A percentile compares a stretch with the other conserved stretches of the same genome.
phyloP scores from a whole-genome alignment of 495 filamentous ascomycete species.

The Terfezia claveryi region DNA sequence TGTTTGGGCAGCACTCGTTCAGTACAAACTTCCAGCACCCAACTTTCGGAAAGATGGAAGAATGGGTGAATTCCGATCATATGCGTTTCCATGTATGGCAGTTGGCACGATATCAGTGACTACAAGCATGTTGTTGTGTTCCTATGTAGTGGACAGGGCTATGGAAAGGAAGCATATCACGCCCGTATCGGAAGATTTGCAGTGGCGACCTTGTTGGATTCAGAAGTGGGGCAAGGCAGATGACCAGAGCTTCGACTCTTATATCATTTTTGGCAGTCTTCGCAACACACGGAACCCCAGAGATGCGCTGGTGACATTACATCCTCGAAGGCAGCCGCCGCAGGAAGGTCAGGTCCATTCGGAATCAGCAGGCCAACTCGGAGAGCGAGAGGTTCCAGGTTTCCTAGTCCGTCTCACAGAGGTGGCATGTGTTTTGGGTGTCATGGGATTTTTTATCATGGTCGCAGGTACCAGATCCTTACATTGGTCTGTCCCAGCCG shows the following conservation, averaged over 20 bases:
- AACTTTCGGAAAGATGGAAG: neutral
- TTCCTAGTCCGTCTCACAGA: neutral
- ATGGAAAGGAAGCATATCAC: slow-evolving; percentile 4
- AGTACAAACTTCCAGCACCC: slow-evolving; percentile 2
- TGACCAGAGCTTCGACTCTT: slow-evolving; percentile 18
- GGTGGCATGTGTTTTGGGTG: slow-evolving; percentile 9
- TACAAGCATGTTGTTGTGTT: slow-evolving; percentile 17
- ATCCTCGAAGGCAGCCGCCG: neutral
- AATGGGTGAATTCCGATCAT: slow-evolving; percentile 2
- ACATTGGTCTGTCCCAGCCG: slow-evolving; percentile 25
- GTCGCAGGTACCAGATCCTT: slow-evolving; percentile 28
- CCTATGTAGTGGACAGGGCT: slow-evolving; percentile 18
- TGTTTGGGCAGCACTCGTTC: slow-evolving; percentile 11
- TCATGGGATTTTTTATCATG: slow-evolving; percentile 26
- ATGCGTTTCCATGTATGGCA: slow-evolving; percentile 15
- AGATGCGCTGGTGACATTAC: too few species aligned
- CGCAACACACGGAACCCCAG: too few species aligned
- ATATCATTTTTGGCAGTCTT: slow-evolving; percentile 4
- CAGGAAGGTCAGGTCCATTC: neutral
- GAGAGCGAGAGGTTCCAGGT: neutral
- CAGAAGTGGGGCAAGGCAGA: slow-evolving; percentile 13
- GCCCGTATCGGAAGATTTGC: slow-evolving; percentile 1
- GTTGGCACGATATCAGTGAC: slow-evolving; percentile 14
- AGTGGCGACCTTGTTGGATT: slow-evolving; percentile 12
- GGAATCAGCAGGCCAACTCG: neutral